Percentiles rank a stretch among this genome's conserved stretches.
Conservation (phyloP, 1,139 yeast species). For the Geotrichum reessii region DNA sequence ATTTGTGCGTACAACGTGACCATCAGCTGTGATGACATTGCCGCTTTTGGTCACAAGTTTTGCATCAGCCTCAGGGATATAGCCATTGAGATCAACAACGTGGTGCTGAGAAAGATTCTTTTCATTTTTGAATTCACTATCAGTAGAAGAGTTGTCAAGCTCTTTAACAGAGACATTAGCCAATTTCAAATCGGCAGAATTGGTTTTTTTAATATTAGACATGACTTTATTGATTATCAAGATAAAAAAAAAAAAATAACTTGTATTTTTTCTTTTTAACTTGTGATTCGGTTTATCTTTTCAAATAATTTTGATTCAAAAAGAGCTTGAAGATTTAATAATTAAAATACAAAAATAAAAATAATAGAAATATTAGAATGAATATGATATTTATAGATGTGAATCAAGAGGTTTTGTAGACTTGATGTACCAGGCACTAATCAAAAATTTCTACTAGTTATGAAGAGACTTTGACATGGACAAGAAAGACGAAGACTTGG, state of each 20-base stretch:
- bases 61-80: slow-evolving; percentile 19
- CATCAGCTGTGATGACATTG: slow-evolving; percentile 22
- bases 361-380: no score
- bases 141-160: background rate
- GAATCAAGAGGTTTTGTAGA: no score
- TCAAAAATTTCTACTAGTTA: background rate
- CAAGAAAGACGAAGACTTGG: background rate
- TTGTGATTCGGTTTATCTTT: no score
- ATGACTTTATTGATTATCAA: no score
- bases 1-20: slow-evolving; percentile 26
- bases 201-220: no score
- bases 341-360: no score
- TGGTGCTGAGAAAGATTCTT: background rate
- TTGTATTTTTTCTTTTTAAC: no score
- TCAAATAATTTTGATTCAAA: no score
- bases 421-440: no score
- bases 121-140: background rate
- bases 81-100: slow-evolving; percentile 35
- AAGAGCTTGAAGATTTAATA: no score
- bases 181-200: background rate
- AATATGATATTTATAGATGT: background rate
- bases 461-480: background rate
- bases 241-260: no score
- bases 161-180: background rate
- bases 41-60: slow-evolving; percentile 22